Evolutionary conservation across 352 stramenopile genomes (phyloP).

Genomic region (Phytophthora ohioensis): DNA sequence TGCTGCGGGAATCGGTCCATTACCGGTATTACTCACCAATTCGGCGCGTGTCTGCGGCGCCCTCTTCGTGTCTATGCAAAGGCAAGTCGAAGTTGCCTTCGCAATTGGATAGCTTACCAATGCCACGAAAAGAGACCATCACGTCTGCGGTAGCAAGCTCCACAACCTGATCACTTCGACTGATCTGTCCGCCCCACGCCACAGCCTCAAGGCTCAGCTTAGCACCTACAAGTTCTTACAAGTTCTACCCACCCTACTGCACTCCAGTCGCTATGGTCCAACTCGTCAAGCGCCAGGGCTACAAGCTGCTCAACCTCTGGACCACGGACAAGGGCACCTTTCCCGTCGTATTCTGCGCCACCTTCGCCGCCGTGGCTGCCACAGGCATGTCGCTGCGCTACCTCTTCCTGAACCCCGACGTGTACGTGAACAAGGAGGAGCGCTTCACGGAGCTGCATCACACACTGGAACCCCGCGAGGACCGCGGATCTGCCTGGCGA

Average conservation of each 20-base stretch:
- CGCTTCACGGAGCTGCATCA: slow-evolving; percentile 57
- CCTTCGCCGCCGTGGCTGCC: slow-evolving; percentile 44
- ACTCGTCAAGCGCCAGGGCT: slow-evolving; percentile 29
- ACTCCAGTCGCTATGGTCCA: slow-evolving; percentile 22
- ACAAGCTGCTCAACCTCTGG: slow-evolving; percentile 62
- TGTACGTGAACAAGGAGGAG: slow-evolving; percentile 73
- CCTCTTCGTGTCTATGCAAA: slow-evolving; percentile 2
- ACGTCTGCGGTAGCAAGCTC: not conserved
- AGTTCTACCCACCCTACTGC: no score
- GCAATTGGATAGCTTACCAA: not conserved
- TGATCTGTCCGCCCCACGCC: not conserved
- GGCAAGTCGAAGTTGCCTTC: slow-evolving; percentile 4
- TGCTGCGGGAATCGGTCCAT: not conserved
- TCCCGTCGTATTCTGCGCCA: slow-evolving; percentile 61
- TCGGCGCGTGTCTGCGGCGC: not conserved
- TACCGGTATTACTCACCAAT: not conserved
- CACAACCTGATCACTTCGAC: slow-evolving; percentile 18
- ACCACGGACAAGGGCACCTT: slow-evolving; percentile 68
- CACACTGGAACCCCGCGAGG: slow-evolving; percentile 40
- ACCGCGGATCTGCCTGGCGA: slow-evolving; percentile 41
- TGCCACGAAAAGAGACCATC: not conserved
- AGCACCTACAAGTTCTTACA: no score
- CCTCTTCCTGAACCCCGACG: slow-evolving; percentile 64
- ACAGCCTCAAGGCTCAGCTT: no score
- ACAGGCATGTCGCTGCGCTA: slow-evolving; percentile 49